phyloP scores from a whole-genome alignment of 129 eudicot species.

The Chrysanthemum lavandulifolium region DNA sequence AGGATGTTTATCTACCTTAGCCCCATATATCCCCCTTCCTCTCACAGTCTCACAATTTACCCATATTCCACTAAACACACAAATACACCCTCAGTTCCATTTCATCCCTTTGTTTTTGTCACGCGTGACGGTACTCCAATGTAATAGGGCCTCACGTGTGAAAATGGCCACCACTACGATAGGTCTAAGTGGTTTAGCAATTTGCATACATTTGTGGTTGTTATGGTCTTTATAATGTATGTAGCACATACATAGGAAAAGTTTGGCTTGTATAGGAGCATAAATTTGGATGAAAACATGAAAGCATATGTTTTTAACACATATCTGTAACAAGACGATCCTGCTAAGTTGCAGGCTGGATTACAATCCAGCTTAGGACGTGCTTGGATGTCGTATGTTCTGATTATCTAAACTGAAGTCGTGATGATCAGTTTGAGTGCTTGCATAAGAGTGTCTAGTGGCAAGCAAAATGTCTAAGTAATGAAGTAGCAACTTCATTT shows the following conservation, averaged over 20 bases:
- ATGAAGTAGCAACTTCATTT: too few species aligned
- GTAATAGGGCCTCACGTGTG: too few species aligned
- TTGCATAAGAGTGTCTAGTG: background rate
- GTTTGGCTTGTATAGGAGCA: constrained; percentile 14
- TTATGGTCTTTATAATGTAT: background rate
- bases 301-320: background rate
- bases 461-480: too few species aligned
- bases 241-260: constrained; percentile 7
- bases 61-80: too few species aligned
- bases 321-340: background rate
- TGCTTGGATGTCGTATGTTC: background rate
- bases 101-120: too few species aligned
- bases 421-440: background rate
- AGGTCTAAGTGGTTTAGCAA: background rate
- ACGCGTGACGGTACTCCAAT: too few species aligned
- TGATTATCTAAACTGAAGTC: background rate
- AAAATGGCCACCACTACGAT: too few species aligned
- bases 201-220: constrained; percentile 4
- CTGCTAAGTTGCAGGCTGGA: background rate
- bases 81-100: too few species aligned
- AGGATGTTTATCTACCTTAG: too few species aligned
- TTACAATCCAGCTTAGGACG: background rate
- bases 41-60: too few species aligned
- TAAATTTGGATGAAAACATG: background rate
- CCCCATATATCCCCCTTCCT: too few species aligned